These are phyloP conservation scores for Salix caprea DNA, from an alignment of 345 rosid species.

Conservation along the genomic window DNA sequence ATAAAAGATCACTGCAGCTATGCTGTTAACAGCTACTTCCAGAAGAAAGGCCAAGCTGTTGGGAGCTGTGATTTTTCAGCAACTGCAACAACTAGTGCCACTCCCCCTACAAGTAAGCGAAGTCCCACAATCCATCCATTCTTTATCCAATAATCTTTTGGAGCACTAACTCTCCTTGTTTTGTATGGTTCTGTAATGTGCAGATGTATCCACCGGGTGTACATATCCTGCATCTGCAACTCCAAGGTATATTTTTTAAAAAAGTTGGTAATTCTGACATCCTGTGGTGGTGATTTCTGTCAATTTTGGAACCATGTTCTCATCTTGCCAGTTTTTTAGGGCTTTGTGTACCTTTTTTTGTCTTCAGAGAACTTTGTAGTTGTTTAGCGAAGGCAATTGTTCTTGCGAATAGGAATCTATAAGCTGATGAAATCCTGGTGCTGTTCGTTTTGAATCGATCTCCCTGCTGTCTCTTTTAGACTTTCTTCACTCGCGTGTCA, in stretches of 20 bases:
- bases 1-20: constrained; percentile 80
- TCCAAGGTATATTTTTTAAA: not conserved
- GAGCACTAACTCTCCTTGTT: not conserved
- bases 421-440: not conserved
- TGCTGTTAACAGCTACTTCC: constrained; percentile 86
- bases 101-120: constrained; percentile 16
- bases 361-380: not conserved
- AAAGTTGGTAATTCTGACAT: not conserved
- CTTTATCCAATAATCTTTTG: not conserved
- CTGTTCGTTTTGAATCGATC: not conserved
- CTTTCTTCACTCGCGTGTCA: not conserved
- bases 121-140: too few relatives aligned
- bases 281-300: not conserved
- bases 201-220: constrained; percentile 16
- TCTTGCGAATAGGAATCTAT: not conserved
- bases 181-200: not conserved
- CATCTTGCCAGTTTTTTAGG: not conserved
- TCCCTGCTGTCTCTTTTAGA: not conserved
- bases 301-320: not conserved
- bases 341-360: not conserved
- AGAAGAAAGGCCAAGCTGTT: constrained; percentile 46
- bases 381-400: not conserved
- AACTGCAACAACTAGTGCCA: constrained; percentile 37
- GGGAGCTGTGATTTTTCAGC: constrained; percentile 79
- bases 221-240: constrained; percentile 12